Evolutionary conservation across 257 asterid species (phyloP).

Genomic region (Fraxinus pennsylvanica): DNA sequence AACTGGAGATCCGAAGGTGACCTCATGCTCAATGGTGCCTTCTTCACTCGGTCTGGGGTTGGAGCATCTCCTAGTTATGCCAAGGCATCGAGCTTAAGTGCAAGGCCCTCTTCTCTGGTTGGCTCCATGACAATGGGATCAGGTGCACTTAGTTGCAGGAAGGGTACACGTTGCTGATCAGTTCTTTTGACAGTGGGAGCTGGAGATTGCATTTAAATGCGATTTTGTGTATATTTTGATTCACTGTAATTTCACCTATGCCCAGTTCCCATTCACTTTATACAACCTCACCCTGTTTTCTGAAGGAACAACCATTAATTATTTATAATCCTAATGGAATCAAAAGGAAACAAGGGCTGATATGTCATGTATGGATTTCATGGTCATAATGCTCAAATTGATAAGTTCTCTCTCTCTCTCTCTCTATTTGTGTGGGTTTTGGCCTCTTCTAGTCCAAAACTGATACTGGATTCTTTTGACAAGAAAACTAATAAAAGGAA

Average conservation of each 20-base stretch:
- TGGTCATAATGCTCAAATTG: background rate
- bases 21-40: slow-evolving; percentile 20
- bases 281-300: background rate
- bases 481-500: too few relatives aligned
- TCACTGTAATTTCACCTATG: background rate
- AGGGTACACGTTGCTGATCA: slow-evolving; percentile 18
- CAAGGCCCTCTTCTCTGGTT: slow-evolving; percentile 16
- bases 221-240: background rate
- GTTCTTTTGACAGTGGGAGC: background rate
- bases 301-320: background rate
- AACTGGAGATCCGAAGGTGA: slow-evolving; percentile 24
- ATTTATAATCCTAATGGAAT: slow-evolving; percentile 8
- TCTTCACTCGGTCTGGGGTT: slow-evolving; percentile 12
- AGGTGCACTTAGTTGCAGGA: slow-evolving; percentile 14
- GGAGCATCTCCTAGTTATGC: slow-evolving; percentile 18
- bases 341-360: background rate
- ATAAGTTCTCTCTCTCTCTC: too few relatives aligned
- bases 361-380: background rate
- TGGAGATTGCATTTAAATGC: slow-evolving; percentile 4
- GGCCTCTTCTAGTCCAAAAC: too few relatives aligned
- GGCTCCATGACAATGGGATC: slow-evolving; percentile 11
- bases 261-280: background rate
- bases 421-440: too few relatives aligned
- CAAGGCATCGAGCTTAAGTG: slow-evolving; percentile 21
- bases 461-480: too few relatives aligned